phyloP scores from a whole-genome alignment of 371 early-diverging fungal genomes.

The Apophysomyces variabilis region DNA sequence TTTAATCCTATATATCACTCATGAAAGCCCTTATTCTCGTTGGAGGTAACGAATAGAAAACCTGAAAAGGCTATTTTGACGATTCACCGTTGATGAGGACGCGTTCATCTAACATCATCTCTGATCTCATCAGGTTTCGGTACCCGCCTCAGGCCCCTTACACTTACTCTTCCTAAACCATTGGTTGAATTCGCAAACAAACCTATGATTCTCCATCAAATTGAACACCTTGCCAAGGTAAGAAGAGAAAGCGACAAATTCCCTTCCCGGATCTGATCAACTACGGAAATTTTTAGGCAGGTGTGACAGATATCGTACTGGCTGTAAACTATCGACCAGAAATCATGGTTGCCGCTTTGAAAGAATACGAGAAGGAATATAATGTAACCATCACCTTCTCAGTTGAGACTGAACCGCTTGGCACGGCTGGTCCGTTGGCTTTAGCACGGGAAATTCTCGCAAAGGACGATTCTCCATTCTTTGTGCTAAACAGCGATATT shows the following conservation, averaged over 20 bases:
- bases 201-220: constrained; percentile 99
- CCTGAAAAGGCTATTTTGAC: not conserved
- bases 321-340: constrained; percentile 99
- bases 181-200: constrained; percentile 99
- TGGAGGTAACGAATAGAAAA: constrained; percentile 72
- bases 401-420: constrained; percentile 96
- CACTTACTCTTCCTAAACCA: constrained; percentile 98
- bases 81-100: not conserved
- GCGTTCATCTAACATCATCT: not conserved
- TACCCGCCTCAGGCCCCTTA: constrained; percentile 98
- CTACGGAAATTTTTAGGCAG: constrained; percentile 66
- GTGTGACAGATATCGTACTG: constrained; percentile 97
- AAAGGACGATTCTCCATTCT: constrained; percentile 93
- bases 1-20: constrained; percentile 16
- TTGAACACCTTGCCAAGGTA: constrained; percentile 96
- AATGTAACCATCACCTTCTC: constrained; percentile 96
- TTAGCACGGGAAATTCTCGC: constrained; percentile 91
- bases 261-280: not conserved
- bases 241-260: not conserved
- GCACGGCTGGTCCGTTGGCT: constrained; percentile 98
- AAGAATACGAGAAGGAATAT: constrained; percentile 86
- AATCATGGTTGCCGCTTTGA: constrained; percentile 87
- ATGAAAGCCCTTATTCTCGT: constrained; percentile 99
- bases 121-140: constrained; percentile 81
- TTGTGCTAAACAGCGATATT: constrained; percentile 99